These are phyloP conservation scores for Cercospora zeae-maydis DNA, from an alignment of 2,329 filamentous ascomycete genomes.

Conservation along the genomic window DNA sequence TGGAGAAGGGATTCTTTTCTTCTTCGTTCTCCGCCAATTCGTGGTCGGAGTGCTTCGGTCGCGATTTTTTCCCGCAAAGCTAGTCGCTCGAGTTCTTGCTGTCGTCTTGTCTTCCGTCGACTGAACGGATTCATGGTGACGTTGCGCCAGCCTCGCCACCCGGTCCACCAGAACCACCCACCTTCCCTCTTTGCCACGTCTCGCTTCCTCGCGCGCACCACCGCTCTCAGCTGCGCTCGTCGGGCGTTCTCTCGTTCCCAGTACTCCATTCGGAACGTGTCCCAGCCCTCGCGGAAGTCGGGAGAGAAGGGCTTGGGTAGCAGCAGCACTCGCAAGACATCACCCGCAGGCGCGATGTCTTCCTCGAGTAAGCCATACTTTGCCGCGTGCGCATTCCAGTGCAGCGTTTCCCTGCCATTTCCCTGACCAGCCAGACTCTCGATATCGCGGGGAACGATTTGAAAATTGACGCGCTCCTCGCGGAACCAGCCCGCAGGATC, in stretches of 20 bases:
- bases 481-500: slow-evolving; percentile 34
- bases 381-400: slow-evolving; percentile 40
- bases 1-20: slow-evolving; percentile 23
- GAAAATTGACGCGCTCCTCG: slow-evolving; percentile 36
- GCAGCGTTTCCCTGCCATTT: slow-evolving; percentile 54
- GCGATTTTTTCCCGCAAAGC: slow-evolving; percentile 30
- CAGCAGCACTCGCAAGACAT: slow-evolving; percentile 85
- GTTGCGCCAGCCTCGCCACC: slow-evolving; percentile 57
- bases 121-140: slow-evolving; percentile 28
- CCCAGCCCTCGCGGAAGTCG: slow-evolving; percentile 95
- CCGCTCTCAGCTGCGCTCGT: slow-evolving; percentile 66
- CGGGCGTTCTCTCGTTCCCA: slow-evolving; percentile 97
- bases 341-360: slow-evolving; percentile 82
- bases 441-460: slow-evolving; percentile 40
- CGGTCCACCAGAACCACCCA: slow-evolving; percentile 83
- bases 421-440: slow-evolving; percentile 43
- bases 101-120: slow-evolving; percentile 28
- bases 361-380: slow-evolving; percentile 62
- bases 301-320: slow-evolving; percentile 93
- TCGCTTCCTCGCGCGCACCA: slow-evolving; percentile 65
- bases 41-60: slow-evolving; percentile 12
- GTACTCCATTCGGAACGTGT: slow-evolving; percentile 87
- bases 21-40: background rate
- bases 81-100: slow-evolving; percentile 32
- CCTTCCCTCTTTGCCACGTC: slow-evolving; percentile 66